Evolutionary conservation across 1,284 basidiomycete species (phyloP).

Genomic region (Boletellus deceptivus): DNA sequence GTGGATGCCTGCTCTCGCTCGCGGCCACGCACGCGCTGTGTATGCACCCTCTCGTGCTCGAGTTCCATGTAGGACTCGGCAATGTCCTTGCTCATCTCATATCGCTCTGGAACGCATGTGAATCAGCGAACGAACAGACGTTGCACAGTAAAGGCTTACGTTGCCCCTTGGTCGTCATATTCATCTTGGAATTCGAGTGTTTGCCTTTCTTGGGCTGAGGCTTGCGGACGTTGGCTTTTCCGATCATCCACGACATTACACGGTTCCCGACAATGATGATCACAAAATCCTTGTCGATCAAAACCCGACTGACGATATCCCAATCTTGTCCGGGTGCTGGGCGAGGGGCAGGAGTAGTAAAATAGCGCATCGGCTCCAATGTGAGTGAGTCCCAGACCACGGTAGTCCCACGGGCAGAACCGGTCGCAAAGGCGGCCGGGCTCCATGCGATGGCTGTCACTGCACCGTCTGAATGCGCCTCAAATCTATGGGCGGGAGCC

Average conservation of each 20-base stretch:
- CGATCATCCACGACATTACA: conserved; percentile 71
- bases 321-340: conserved; percentile 37
- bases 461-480: conserved; percentile 56
- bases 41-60: conserved; percentile 44
- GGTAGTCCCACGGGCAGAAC: conserved; percentile 62
- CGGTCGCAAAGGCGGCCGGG: conserved; percentile 55
- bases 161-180: conserved; percentile 26
- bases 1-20: conserved; percentile 56
- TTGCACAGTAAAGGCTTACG: conserved; percentile 19
- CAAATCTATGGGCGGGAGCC: conserved; percentile 46
- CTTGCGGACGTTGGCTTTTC: conserved; percentile 35
- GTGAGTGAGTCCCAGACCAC: conserved; percentile 69
- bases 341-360: conserved; percentile 47
- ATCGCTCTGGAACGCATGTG: conserved; percentile 45
- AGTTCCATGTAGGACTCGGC: conserved; percentile 56
- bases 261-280: conserved; percentile 62
- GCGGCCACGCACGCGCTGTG: conserved; percentile 41
- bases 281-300: conserved; percentile 62
- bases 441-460: conserved; percentile 67
- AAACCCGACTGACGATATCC: conserved; percentile 58
- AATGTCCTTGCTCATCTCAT: conserved; percentile 67
- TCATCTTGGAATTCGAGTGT: conserved; percentile 19
- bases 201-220: conserved; percentile 15
- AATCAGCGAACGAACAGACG: conserved; percentile 3
- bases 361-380: conserved; percentile 52